phyloP scores from a whole-genome alignment of 2,329 filamentous ascomycete genomes.

The Fusarium phyllophilum region DNA sequence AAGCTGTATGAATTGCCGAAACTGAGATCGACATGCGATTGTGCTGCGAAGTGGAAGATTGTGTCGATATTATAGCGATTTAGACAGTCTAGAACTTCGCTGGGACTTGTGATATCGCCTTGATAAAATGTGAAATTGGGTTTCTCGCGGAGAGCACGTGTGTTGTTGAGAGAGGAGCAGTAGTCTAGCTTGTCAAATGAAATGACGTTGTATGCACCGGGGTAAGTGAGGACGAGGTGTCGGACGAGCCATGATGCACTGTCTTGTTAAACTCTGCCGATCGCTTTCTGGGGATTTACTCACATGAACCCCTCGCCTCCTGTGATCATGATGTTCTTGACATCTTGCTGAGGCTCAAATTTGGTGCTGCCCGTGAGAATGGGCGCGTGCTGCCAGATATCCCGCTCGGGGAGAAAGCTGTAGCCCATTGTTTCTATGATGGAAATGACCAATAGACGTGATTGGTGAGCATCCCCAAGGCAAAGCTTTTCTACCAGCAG shows the following conservation, averaged over 20 bases:
- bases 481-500: rapidly evolving
- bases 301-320: constrained; percentile 89
- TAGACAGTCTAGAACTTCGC: constrained; percentile 76
- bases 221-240: constrained; percentile 79
- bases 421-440: not conserved
- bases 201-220: constrained; percentile 78
- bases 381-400: constrained; percentile 77
- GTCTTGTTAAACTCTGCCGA: not conserved
- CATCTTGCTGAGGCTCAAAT: constrained; percentile 73
- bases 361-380: constrained; percentile 75
- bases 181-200: constrained; percentile 89
- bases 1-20: constrained; percentile 86
- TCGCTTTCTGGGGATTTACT: constrained; percentile 44
- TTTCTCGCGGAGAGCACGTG: constrained; percentile 71
- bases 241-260: constrained; percentile 84
- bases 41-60: constrained; percentile 84
- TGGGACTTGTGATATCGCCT: constrained; percentile 78
- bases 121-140: constrained; percentile 84
- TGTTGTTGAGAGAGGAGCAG: constrained; percentile 84
- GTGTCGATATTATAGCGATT: constrained; percentile 79
- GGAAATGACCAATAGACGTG: rapidly evolving
- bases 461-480: rapidly evolving
- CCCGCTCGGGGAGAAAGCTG: constrained; percentile 38
- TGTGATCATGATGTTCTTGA: constrained; percentile 85
- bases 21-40: constrained; percentile 84